Evolutionary conservation across 768 basidiomycete genomes (phyloP), one percentile per base, ranked within the genome.

Genomic region (Botryobasidium botryosum): DNA sequence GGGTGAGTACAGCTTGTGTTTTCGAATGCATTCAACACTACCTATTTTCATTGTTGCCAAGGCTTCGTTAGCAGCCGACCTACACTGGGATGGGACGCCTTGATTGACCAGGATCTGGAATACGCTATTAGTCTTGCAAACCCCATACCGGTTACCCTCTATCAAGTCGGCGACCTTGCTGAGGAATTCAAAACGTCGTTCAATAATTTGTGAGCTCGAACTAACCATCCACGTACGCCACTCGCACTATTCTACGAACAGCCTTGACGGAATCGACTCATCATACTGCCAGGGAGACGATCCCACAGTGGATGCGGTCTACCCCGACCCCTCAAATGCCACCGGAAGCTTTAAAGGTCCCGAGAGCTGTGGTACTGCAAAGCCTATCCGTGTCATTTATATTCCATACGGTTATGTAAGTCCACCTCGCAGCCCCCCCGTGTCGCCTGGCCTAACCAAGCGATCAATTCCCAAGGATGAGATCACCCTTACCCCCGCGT

Each of bases 81-180:
- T 33, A 57, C 65, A 35, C 70, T 72, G 51, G 51, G 60, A n/a
- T 62, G 62, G 33, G 75, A 78, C 42, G 74, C 67, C 17, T 81
- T 81, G 64, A 76, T 77, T 23, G 67, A 77, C 53, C 68, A 83
- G 3, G 81, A 84, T 55, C 71, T 82, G 18, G 18, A 15, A 23
- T 36, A 24, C 26, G 51, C 43, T 26, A 63, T 64, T 59, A 33
- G 51, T 0, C 42, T 63, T 26, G 57, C 59, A 35, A 59, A 60
- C 7, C 56, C 53, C 1, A 58, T 61, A 35, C 33, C 24, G 0
- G 56, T 63, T 36, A 61, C 61, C 0, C 54, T 63, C 15, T 61
- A 61, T 44, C 62, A 64, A 41, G 45, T 47, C 23, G 62, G 62
- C 44, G 61, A 23, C 20, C 35, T 20, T 28, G 41, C 24, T 38